phyloP scores from a whole-genome alignment of 345 rosid species.

The Pistacia atlantica region DNA sequence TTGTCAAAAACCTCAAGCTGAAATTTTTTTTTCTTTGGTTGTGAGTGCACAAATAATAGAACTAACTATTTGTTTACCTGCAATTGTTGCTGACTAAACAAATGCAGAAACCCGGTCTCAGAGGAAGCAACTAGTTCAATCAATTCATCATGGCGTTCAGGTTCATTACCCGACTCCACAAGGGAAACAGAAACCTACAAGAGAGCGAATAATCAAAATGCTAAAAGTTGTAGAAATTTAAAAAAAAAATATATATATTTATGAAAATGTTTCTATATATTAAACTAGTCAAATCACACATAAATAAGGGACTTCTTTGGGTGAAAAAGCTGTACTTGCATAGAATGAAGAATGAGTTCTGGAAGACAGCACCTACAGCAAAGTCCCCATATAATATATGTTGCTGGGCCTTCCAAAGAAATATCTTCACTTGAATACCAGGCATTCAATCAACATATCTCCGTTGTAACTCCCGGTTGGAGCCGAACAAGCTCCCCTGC shows the following conservation, averaged over 20 bases:
- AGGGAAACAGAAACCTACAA: conserved; percentile 81
- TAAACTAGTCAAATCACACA: not conserved
- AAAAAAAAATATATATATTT: not conserved
- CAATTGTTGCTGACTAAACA: conserved; percentile 88
- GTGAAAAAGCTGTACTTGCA: conserved; percentile 60
- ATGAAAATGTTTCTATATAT: not conserved
- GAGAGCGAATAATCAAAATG: conserved; percentile 8
- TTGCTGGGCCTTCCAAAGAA: conserved; percentile 69
- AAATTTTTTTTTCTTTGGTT: not conserved
- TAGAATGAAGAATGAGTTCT: conserved; percentile 78
- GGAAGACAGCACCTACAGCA: conserved; percentile 90
- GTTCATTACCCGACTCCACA: conserved; percentile 64
- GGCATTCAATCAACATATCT: conserved; percentile 91
- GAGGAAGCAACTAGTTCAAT: conserved; percentile 76
- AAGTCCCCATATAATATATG: conserved; percentile 80
- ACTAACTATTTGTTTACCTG: conserved; percentile 51
- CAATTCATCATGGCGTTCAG: conserved; percentile 73
- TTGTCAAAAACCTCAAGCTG: too few relatives aligned
- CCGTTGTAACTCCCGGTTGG: conserved; percentile 89
- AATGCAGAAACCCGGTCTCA: conserved; percentile 68
- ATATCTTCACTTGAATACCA: conserved; percentile 85
- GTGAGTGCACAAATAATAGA: conserved; percentile 1
- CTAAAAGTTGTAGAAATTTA: not conserved
- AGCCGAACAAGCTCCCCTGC: conserved; percentile 94
- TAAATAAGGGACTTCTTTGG: conserved; percentile 2